A percentile compares a stretch with the other conserved stretches of the same genome.
Conservation (phyloP, 2,329 filamentous ascomycete species). For the Curvularia sp. region DNA sequence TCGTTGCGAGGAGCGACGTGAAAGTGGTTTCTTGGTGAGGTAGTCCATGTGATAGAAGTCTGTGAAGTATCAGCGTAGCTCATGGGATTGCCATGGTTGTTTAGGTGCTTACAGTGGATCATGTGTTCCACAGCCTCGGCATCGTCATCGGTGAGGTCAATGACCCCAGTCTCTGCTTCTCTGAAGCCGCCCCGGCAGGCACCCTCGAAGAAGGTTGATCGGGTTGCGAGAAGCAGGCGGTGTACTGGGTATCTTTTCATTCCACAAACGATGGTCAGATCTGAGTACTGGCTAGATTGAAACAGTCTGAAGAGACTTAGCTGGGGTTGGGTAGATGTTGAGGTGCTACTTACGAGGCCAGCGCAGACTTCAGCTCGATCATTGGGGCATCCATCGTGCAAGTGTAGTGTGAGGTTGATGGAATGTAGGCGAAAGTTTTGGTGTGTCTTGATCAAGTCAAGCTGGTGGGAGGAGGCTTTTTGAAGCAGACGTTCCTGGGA, state of each 20-base stretch:
- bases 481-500: constrained; percentile 21
- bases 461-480: constrained; percentile 13
- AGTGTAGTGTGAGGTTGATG: constrained; percentile 14
- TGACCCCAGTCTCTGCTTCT: constrained; percentile 47
- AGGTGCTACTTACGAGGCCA: constrained; percentile 54
- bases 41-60: constrained; percentile 54
- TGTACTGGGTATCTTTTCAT: constrained; percentile 56
- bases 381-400: constrained; percentile 51
- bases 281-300: constrained; percentile 54
- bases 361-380: constrained; percentile 55
- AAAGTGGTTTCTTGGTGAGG: constrained; percentile 42
- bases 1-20: constrained; percentile 41
- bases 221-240: constrained; percentile 57
- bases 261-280: constrained; percentile 58
- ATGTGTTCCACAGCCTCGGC: constrained; percentile 52
- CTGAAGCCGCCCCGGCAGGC: constrained; percentile 49
- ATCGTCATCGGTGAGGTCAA: constrained; percentile 52
- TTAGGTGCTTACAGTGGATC: constrained; percentile 48
- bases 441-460: background rate
- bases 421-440: background rate
- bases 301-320: constrained; percentile 48
- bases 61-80: constrained; percentile 31
- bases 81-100: constrained; percentile 4
- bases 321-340: constrained; percentile 15
- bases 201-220: constrained; percentile 56